Evolutionary conservation across 1,284 basidiomycete species (phyloP).

Genomic region (Puccinia polysora): DNA sequence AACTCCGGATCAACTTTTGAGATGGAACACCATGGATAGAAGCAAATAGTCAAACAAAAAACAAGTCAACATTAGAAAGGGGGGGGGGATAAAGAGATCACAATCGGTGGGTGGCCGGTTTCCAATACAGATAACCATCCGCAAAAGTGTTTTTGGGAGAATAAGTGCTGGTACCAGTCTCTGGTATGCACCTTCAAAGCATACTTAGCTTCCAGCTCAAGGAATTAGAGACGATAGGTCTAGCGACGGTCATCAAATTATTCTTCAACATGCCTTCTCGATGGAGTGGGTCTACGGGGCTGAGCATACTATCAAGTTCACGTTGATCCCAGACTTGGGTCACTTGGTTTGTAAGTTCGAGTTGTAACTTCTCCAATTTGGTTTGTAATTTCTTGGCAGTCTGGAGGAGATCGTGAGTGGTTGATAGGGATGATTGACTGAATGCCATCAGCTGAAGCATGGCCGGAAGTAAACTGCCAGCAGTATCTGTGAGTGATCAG

Average conservation of each 20-base stretch:
- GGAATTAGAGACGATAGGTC: background rate
- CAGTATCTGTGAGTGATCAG: background rate
- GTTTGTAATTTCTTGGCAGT: background rate
- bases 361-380: conserved; percentile 16
- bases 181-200: background rate
- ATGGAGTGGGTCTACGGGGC: background rate
- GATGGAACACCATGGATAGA: no score
- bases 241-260: background rate
- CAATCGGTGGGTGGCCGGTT: no score
- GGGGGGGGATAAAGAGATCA: no score
- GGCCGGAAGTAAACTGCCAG: conserved; percentile 11
- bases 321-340: conserved; percentile 21
- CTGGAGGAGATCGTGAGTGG: background rate
- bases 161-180: background rate
- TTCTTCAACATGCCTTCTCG: background rate
- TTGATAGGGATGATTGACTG: background rate
- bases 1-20: no score
- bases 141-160: no score
- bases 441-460: conserved; percentile 19
- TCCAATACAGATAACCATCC: background rate
- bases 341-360: conserved; percentile 4
- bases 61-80: no score
- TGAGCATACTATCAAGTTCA: background rate
- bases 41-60: no score
- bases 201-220: conserved; percentile 21